Evolutionary conservation across 345 rosid species (phyloP).

Genomic region (Citrus glauca): DNA sequence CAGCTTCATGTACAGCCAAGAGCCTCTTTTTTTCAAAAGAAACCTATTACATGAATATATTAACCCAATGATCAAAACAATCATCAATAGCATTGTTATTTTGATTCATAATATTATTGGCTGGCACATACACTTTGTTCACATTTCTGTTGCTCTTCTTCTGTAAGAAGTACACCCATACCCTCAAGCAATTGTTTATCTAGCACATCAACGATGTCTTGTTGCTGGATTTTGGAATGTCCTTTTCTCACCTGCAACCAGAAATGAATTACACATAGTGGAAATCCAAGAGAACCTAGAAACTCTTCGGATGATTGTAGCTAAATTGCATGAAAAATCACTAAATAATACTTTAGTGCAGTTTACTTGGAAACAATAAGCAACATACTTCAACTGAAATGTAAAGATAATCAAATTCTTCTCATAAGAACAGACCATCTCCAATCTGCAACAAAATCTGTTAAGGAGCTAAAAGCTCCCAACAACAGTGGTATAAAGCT

Average conservation of each 20-base stretch:
- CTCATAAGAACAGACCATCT: not conserved
- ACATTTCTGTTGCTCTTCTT: slow-evolving; percentile 92
- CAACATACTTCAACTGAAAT: not conserved
- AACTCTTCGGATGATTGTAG: not conserved
- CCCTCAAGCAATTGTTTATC: slow-evolving; percentile 98
- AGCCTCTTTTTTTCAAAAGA: slow-evolving; percentile 83
- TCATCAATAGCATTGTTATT: slow-evolving; percentile 4
- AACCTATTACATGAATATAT: slow-evolving; percentile 43
- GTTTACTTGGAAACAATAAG: not conserved
- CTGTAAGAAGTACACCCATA: slow-evolving; percentile 94
- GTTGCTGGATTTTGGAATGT: slow-evolving; percentile 71
- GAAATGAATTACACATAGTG: not conserved
- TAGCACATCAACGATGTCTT: slow-evolving; percentile 84
- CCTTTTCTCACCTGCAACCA: slow-evolving; percentile 80
- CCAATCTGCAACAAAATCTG: not conserved
- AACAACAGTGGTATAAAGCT: not conserved
- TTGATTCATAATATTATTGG: not conserved
- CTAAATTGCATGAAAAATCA: slow-evolving; percentile 10
- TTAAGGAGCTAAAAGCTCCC: not conserved
- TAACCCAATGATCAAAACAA: slow-evolving; percentile 17
- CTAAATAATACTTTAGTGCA: not conserved
- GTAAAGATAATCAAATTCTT: slow-evolving; percentile 4
- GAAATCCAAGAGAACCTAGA: slow-evolving; percentile 9
- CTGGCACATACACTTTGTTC: slow-evolving; percentile 69
- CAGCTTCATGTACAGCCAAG: slow-evolving; percentile 95